Evolutionary conservation across 2,329 filamentous ascomycete species (phyloP), one percentile per base, ranked within the genome.

Genomic region (Alternaria atra): DNA sequence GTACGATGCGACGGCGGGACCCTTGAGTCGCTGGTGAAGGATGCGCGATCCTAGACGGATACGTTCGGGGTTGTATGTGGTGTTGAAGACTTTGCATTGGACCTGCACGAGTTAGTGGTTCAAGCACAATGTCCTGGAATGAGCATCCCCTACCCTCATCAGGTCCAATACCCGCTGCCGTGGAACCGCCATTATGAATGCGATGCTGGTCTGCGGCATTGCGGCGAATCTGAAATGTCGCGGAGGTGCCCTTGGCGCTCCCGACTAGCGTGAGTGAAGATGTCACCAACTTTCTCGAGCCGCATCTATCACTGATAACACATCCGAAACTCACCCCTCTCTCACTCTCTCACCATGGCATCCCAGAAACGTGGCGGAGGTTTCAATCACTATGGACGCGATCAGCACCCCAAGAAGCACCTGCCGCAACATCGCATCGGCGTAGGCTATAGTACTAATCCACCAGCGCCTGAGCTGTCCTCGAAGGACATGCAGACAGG

Each of bases 81-180:
- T 92, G 74, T 90, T 90, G 84, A 98, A 99, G 82, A 98, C 88
- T 78, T 90, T 88, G 85, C 93, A 97, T 90, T 94, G 93, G 75
- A 87, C 87, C 94, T 97, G 72, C 9, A 6, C 7, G 9, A 27
- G 55, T 73, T 46, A 72, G 56, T 17, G 17, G 4, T 12, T 10
- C 12, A 4, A 4, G 7, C 27, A 52, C 25, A 6, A 2, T 20
- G 13, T 7, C 8, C 5, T 3, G 10, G 25, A 12, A 7, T 9
- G 52, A 47, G 32, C 7, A 43, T 34, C 39, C 44, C 70, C 46
- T 80, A 92, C 93, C 90, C 93, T 93, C 84, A 94, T 87, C 65
- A 97, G 86, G 76, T 93, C 91, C 48, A 88, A 64, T 34, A 88
- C 77, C 48, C 86, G 83, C 51, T 77, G 79, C 61, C 84, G 82